Evolutionary conservation across 2,329 filamentous ascomycete species (phyloP).

Genomic region (Cercospora sp.): DNA sequence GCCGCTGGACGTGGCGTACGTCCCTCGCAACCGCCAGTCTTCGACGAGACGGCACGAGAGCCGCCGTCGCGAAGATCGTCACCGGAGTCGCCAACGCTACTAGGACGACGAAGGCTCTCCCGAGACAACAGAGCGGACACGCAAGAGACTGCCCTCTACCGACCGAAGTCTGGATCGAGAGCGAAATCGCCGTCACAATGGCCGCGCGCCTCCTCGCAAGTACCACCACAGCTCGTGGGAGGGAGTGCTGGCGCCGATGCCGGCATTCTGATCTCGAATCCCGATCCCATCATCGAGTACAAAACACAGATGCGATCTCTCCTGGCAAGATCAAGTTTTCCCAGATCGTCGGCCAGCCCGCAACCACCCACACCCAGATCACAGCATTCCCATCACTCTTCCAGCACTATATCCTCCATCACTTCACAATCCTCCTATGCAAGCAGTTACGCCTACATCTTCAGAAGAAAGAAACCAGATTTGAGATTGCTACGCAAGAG

Average conservation of each 20-base stretch:
- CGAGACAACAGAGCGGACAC: constrained; percentile 25
- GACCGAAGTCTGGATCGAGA: constrained; percentile 34
- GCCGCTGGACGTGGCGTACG: constrained; percentile 28
- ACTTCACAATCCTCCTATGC: constrained; percentile 26
- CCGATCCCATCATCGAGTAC: constrained; percentile 18
- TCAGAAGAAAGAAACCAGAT: constrained; percentile 30
- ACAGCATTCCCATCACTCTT: constrained; percentile 10
- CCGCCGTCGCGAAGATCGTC: constrained; percentile 26
- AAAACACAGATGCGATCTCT: constrained; percentile 9
- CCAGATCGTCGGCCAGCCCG: background rate
- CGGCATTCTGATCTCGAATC: constrained; percentile 27
- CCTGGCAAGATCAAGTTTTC: constrained; percentile 5
- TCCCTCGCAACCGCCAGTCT: constrained; percentile 26
- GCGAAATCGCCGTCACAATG: constrained; percentile 34
- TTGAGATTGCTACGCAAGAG: constrained; percentile 33
- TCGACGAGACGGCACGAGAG: constrained; percentile 25
- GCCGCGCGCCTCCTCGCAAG: constrained; percentile 33
- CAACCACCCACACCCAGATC: constrained; percentile 22
- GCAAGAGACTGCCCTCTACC: constrained; percentile 25
- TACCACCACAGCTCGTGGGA: constrained; percentile 40
- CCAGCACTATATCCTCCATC: constrained; percentile 18
- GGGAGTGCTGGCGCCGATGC: constrained; percentile 36
- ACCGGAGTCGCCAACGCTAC: constrained; percentile 22
- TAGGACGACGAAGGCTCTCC: constrained; percentile 29
- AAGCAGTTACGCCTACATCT: constrained; percentile 33